Evolutionary conservation across 1,284 basidiomycete genomes (phyloP), one percentile per base, ranked within the genome.

Genomic region (Ustanciosporium gigantosporum): DNA sequence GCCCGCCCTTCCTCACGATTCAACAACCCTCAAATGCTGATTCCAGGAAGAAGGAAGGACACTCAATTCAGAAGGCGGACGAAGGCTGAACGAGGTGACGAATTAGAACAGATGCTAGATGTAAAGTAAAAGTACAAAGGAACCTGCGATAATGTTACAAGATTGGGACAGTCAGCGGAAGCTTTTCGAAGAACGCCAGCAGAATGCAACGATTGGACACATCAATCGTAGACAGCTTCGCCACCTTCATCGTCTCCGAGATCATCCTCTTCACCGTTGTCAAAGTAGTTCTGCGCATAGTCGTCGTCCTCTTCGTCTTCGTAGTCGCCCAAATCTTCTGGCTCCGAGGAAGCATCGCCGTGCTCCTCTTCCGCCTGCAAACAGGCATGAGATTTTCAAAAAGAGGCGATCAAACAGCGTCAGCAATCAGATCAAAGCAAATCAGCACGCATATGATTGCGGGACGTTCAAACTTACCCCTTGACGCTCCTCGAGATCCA

Each of bases 241-340:
- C 61, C 69, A 21, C 61, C 67, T 22, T 67, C 72, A 17, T 64
- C 68, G 21, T 65, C 73, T 9, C 62, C 68, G 7, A 56, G 47
- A 8, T 70, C 74, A 31, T 71, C 73, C 24, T 72, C 74, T 47
- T 76, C 74, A 25, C 74, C 74, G 25, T 76, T 76, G 51, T 76
- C 74, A 39, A 76, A 76, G 71, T 76, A 76, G 45, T 75, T 72
- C 25, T 73, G 64, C 5, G 56, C 71, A 40, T 76, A 76, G 39
- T 74, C 74, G 50, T 76, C 74, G 27, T 76, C 74, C 23, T 69
- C 74, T 29, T 76, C 71, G 46, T 76, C 73, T 46, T 76, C 74
- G 46, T 76, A 73, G 29, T 76, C 62, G 42, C 67, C 70, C 9
- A 67, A 45, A 25, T 75, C 67, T 25, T 74, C 74, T n/a, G 61